These are phyloP conservation scores for Eutrema japonicum DNA, from an alignment of 345 rosid genomes.

Conservation along the genomic window DNA sequence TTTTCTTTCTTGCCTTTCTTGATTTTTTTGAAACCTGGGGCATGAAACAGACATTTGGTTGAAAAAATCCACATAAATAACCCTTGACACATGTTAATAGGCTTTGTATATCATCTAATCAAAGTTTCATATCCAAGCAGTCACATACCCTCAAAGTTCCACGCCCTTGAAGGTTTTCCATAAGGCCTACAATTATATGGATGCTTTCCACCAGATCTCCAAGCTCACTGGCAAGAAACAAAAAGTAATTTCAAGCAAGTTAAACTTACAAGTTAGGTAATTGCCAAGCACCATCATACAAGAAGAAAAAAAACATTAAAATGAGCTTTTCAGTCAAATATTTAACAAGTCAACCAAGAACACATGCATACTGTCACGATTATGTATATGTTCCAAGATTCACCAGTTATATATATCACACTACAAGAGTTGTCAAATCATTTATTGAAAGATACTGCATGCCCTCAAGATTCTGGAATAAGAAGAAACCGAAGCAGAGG, in stretches of 20 bases:
- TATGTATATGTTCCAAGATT: background rate
- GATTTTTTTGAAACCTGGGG: conserved; percentile 82
- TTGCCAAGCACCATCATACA: conserved; percentile 16
- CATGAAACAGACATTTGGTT: conserved; percentile 35
- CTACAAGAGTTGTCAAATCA: conserved; percentile 17
- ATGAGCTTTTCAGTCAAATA: conserved; percentile 5
- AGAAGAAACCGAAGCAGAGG: conserved; percentile 15
- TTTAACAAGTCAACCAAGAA: conserved; percentile 18
- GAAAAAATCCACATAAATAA: conserved; percentile 1
- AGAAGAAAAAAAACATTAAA: background rate
- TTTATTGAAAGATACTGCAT: conserved; percentile 19
- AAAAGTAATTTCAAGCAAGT: background rate
- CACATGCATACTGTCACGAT: background rate
- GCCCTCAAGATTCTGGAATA: conserved; percentile 25
- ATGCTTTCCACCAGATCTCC: conserved; percentile 90
- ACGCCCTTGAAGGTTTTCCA: conserved; percentile 91
- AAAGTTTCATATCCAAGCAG: conserved; percentile 29
- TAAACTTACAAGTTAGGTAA: background rate
- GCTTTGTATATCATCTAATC: conserved; percentile 1
- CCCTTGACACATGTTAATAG: background rate
- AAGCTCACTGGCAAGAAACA: conserved; percentile 72
- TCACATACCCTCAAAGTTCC: conserved; percentile 87
- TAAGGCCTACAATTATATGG: conserved; percentile 62
- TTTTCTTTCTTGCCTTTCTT: conserved; percentile 71
- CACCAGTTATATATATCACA: conserved; percentile 13